Conservation (phyloP, 495 filamentous ascomycete genomes). For the Diplogelasinospora grovesii region DNA sequence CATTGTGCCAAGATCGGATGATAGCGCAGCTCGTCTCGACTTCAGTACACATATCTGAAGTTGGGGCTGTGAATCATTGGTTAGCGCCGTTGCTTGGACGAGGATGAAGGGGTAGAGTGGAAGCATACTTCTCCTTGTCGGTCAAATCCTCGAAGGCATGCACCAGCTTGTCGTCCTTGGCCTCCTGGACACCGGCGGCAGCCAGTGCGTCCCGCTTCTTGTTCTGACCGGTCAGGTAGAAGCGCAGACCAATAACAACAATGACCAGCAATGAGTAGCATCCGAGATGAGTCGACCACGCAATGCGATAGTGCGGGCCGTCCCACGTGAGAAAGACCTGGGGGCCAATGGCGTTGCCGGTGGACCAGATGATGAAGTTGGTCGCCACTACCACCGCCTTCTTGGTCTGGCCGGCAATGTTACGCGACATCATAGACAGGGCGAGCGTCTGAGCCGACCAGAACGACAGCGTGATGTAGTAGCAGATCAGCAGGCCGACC, state of each 20-base stretch:
- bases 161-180: constrained; percentile 32
- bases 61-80: too few relatives aligned
- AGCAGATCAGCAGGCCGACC: constrained; percentile 48
- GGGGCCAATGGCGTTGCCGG: constrained; percentile 47
- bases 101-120: too few relatives aligned
- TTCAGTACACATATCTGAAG: too few relatives aligned
- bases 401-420: constrained; percentile 51
- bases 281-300: constrained; percentile 48
- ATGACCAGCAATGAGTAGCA: constrained; percentile 46
- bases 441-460: constrained; percentile 51
- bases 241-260: constrained; percentile 40
- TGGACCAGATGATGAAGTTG: constrained; percentile 45
- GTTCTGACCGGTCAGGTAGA: constrained; percentile 41
- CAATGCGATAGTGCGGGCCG: constrained; percentile 46
- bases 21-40: too few relatives aligned
- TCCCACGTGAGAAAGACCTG: constrained; percentile 49
- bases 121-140: constrained; percentile 54
- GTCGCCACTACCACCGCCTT: constrained; percentile 41
- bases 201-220: constrained; percentile 40
- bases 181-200: constrained; percentile 32
- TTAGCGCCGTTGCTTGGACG: too few relatives aligned
- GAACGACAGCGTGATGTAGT: constrained; percentile 52
- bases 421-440: constrained; percentile 45
- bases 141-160: constrained; percentile 56
- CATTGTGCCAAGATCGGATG: too few relatives aligned